Base-by-base conservation (phyloP, 495 filamentous ascomycete species). In the Glutinoglossum americanum region DNA sequence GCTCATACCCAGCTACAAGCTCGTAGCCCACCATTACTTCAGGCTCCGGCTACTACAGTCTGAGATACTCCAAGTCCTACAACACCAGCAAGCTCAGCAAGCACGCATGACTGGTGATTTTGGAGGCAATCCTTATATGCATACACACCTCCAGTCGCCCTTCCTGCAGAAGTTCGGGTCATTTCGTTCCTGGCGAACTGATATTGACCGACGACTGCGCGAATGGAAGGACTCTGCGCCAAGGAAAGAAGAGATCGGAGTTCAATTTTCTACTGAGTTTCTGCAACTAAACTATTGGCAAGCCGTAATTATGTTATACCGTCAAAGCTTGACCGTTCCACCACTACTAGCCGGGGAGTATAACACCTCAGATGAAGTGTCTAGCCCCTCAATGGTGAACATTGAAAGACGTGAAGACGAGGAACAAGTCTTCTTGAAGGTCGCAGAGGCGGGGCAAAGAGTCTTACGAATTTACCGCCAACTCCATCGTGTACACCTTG, bases 221-320 rank as follows among this genome's bases (percentile, higher is more conserved):
- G 82, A 92, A 63, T 97, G 90, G 90, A 89, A 90, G 60, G 80
- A 83, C 49, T 77, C 80, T 41, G 83, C 88, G 1, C 90, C 90
- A 0, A 80, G 73, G 1, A 83, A 81, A 60, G 66, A 76, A 23
- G 81, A 93, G 30, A 93, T 83, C 0, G 89, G 89, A 9, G 90
- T 97, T 25, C 76, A 78, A 8, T 96, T 97, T 67, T 84, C 82
- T 5, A 79, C 83, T 9, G 80, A 93, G 53, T 89, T 96, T 61
- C 72, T 96, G 6, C 87, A 95, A 60, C 69, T 97, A 53, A 97
- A 97, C 65, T 97, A 96, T 66, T 97, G 89, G 87, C 90, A 97
- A 67, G 85, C 88, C n/a, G 80, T 96, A 56, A 93, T 97, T 61
- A 85, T 94, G 86, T 77, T 97, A 3, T 97, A 96, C 67, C 76